Conservation (phyloP, 2,329 filamentous ascomycete genomes). For the Madurella mycetomatis region DNA sequence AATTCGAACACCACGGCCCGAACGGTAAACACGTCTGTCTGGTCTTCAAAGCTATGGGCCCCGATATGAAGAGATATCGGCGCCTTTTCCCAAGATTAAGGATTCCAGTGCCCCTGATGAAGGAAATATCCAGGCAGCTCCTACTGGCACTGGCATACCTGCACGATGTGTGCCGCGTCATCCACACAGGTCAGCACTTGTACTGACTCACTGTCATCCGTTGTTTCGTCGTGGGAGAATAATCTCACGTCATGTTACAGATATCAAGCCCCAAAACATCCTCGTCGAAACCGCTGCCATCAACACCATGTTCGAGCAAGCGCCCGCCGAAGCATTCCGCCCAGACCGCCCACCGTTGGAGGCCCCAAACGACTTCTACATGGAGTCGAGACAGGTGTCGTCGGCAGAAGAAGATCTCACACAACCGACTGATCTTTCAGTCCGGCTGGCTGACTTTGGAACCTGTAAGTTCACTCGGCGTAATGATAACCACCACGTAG, state of each 20-base stretch:
- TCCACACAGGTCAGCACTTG: constrained; percentile 11
- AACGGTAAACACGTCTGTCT: constrained; percentile 13
- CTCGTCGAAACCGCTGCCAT: constrained; percentile 11
- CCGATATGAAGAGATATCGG: constrained; percentile 5
- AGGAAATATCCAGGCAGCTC: constrained; percentile 10
- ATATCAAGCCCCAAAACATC: constrained; percentile 18
- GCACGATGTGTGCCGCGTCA: constrained; percentile 7
- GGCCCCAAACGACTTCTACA: constrained; percentile 10
- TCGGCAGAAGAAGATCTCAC: constrained; percentile 8
- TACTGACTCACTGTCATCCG: too few species aligned
- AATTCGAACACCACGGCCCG: constrained; percentile 10
- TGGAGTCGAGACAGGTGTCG: constrained; percentile 2
- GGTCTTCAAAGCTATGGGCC: constrained; percentile 14
- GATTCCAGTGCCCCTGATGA: constrained; percentile 10
- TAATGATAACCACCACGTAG: too few species aligned
- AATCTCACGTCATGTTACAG: too few species aligned
- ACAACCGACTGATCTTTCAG: background rate
- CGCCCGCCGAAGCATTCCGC: constrained; percentile 4
- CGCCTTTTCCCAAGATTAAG: constrained; percentile 6
- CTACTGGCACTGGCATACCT: constrained; percentile 7
- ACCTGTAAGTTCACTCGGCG: constrained; percentile 2
- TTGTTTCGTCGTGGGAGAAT: too few species aligned
- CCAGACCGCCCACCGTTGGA: background rate
- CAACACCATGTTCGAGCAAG: constrained; percentile 11
- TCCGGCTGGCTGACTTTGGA: constrained; percentile 15